A percentile compares a stretch with the other conserved stretches of the same genome.
These are phyloP conservation scores for Stachybotrys chartarum DNA, from an alignment of 2,329 filamentous ascomycete species.

Conservation along the genomic window DNA sequence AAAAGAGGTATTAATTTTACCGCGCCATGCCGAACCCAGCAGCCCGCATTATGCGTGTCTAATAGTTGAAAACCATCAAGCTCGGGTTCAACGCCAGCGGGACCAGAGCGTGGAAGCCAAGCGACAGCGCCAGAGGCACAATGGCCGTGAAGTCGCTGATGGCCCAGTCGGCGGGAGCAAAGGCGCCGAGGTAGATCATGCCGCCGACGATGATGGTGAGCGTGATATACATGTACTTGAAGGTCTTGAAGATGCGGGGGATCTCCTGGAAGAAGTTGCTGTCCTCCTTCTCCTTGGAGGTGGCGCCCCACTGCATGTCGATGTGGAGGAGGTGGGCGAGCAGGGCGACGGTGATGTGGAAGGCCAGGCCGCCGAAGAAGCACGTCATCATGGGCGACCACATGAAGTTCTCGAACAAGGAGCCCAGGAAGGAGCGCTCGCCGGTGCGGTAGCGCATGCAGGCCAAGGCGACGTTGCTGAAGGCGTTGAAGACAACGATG, in stretches of 20 bases:
- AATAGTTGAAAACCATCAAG: slow-evolving; percentile 39
- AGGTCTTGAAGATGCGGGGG: slow-evolving; percentile 45
- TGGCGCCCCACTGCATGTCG: slow-evolving; percentile 45
- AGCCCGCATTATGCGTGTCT: not conserved
- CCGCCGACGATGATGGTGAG: slow-evolving; percentile 36
- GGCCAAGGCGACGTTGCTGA: slow-evolving; percentile 55
- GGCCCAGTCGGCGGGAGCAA: slow-evolving; percentile 45
- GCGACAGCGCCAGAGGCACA: slow-evolving; percentile 53
- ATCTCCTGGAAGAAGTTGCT: slow-evolving; percentile 51
- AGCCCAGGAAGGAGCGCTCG: slow-evolving; percentile 40
- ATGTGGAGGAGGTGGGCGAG: slow-evolving; percentile 35
- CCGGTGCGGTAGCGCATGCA: slow-evolving; percentile 55
- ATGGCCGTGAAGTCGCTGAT: slow-evolving; percentile 51
- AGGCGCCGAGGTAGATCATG: slow-evolving; percentile 42
- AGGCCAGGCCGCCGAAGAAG: slow-evolving; percentile 36
- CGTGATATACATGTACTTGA: slow-evolving; percentile 44
- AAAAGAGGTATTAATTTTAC: not conserved
- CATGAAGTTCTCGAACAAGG: slow-evolving; percentile 42
- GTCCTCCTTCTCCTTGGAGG: slow-evolving; percentile 50
- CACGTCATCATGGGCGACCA: slow-evolving; percentile 50
- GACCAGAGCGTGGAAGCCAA: slow-evolving; percentile 34
- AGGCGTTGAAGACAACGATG: slow-evolving; percentile 55
- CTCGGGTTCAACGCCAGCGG: slow-evolving; percentile 56
- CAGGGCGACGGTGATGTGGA: slow-evolving; percentile 33
- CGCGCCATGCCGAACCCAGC: not conserved